Percentiles rank a stretch among this genome's conserved stretches.
These are phyloP conservation scores for Toxoplasma gondii DNA, from an alignment of 169 alveolate genomes.

Conservation along the genomic window DNA sequence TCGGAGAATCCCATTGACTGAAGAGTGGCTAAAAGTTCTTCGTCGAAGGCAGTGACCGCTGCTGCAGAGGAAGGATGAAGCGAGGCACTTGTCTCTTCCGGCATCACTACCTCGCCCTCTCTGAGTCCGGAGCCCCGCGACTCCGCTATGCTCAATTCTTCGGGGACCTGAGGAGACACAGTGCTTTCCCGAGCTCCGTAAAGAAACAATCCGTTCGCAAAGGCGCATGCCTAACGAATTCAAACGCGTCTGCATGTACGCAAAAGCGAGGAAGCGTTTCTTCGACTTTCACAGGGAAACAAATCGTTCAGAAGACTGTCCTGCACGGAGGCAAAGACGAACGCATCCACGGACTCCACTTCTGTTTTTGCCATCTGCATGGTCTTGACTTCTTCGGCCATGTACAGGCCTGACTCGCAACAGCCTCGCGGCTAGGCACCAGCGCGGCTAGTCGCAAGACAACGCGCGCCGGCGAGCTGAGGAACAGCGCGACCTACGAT, in stretches of 20 bases:
- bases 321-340: too few species aligned
- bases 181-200: too few species aligned
- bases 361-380: too few species aligned
- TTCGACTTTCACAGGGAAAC: too few species aligned
- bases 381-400: too few species aligned
- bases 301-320: too few species aligned
- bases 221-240: not conserved
- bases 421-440: too few species aligned
- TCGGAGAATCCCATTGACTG: conserved; percentile 64
- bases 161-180: conserved; percentile 59
- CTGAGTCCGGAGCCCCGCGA: conserved; percentile 65
- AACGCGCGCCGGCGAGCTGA: too few species aligned
- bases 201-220: not conserved
- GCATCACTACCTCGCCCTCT: conserved; percentile 63
- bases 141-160: conserved; percentile 60
- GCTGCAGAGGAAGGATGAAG: not conserved
- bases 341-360: too few species aligned
- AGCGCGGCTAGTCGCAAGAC: too few species aligned
- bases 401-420: too few species aligned
- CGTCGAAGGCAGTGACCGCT: not conserved
- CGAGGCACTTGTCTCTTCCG: conserved; percentile 36
- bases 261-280: not conserved
- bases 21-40: conserved; percentile 44
- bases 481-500: too few species aligned
- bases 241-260: not conserved